Percentiles rank a stretch among this genome's conserved stretches.
These are phyloP conservation scores for Suaeda aralocaspica DNA, from an alignment of 148 eudicot genomes.

Conservation along the genomic window DNA sequence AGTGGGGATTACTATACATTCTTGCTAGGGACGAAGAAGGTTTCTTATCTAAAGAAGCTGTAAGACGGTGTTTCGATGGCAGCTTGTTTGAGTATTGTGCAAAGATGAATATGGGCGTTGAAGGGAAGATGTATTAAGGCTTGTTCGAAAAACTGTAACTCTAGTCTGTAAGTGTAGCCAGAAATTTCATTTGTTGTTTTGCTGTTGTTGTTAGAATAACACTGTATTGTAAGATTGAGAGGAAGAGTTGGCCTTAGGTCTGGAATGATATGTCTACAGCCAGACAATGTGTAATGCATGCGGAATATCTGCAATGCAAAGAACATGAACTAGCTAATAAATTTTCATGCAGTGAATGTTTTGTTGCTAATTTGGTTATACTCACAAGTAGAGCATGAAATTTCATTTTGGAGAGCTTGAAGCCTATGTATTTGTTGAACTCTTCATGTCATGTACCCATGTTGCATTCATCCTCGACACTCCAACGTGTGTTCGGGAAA, in stretches of 20 bases:
- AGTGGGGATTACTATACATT: slow-evolving; percentile 55
- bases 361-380: not conserved
- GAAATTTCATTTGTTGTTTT: too few species aligned
- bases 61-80: slow-evolving; percentile 61
- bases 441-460: too few species aligned
- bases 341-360: not conserved
- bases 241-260: not conserved
- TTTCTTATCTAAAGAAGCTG: slow-evolving; percentile 55
- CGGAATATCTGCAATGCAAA: not conserved
- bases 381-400: too few species aligned
- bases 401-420: too few species aligned
- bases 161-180: too few species aligned
- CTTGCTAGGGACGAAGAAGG: slow-evolving; percentile 66
- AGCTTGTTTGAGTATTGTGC: slow-evolving; percentile 69
- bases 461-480: too few species aligned
- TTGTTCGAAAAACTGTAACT: not conserved
- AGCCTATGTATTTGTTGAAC: too few species aligned
- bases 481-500: too few species aligned
- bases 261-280: not conserved
- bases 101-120: slow-evolving; percentile 36
- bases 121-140: slow-evolving; percentile 38
- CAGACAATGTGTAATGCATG: not conserved
- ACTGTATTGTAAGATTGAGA: not conserved
- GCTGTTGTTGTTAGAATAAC: slow-evolving; percentile 9
- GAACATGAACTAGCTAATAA: not conserved